phyloP scores from a whole-genome alignment of 2,329 filamentous ascomycete species.

The Geoglossum cookeanum region DNA sequence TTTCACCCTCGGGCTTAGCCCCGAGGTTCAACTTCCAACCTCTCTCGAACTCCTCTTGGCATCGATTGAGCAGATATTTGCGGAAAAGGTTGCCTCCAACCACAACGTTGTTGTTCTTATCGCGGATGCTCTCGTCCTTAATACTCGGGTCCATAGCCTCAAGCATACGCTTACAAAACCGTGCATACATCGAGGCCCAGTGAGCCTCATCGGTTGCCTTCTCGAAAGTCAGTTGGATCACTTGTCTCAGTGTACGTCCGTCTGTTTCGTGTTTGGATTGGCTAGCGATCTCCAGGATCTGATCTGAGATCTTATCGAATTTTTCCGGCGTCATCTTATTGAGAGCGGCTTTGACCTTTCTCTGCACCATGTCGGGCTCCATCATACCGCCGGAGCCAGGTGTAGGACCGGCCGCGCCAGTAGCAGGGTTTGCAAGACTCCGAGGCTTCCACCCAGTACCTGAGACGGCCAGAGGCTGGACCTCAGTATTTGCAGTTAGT shows the following conservation, averaged over 20 bases:
- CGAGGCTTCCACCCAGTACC: conserved; percentile 77
- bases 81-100: conserved; percentile 88
- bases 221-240: conserved; percentile 97
- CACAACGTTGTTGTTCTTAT: conserved; percentile 75
- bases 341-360: conserved; percentile 93
- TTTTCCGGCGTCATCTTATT: conserved; percentile 99
- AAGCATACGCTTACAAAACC: conserved; percentile 95
- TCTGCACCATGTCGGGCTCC: conserved; percentile 83
- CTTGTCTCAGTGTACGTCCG: conserved; percentile 83
- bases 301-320: conserved; percentile 85
- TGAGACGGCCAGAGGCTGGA: conserved; percentile 60
- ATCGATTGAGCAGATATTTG: conserved; percentile 95
- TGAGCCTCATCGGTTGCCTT: conserved; percentile 97
- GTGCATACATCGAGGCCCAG: conserved; percentile 97
- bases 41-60: conserved; percentile 96
- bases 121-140: conserved; percentile 82
- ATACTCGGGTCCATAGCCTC: conserved; percentile 90
- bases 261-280: conserved; percentile 94
- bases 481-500: conserved; percentile 61
- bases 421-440: conserved; percentile 34
- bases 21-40: conserved; percentile 88
- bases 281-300: conserved; percentile 78
- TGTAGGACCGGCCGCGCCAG: conserved; percentile 26
- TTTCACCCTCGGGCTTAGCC: conserved; percentile 50
- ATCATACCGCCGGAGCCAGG: conserved; percentile 37